Evolutionary conservation across 2,329 filamentous ascomycete species (phyloP), one percentile per base, ranked within the genome.

Genomic region (Claviceps sp.): DNA sequence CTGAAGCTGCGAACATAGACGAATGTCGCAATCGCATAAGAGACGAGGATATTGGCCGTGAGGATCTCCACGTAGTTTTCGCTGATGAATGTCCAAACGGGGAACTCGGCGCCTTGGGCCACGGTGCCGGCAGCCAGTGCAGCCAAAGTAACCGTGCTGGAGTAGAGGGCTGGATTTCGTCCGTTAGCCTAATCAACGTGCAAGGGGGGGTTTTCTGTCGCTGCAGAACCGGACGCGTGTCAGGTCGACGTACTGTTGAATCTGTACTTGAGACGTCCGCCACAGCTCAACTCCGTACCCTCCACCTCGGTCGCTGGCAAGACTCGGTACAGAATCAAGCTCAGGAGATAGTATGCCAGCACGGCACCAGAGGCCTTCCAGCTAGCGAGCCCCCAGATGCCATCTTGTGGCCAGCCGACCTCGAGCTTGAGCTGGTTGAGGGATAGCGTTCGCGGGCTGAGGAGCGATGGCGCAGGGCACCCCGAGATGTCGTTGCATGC

Each of bases 401-500:
- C 90, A 58, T 84, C 69, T 38, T 75, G 69, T 0, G 85, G 85
- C 88, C 90, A 95, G 59, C 86, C 88, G 44, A 88, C 80, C 62
- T 96, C 88, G 52, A 73, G 65, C 72, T 91, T 93, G 59, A 96
- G 71, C 60, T 79, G 78, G 20, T 84, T 78, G 47, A 89, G 71
- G 43, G 82, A 82, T 54, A 95, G 70, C 8, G 79, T 85, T 52
- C 77, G 82, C 37, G 86, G 89, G 58, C 77, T 75, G 40, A 95
- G 76, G 8, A 91, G 75, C 4, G 86, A 88, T 3, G 90, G 88
- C 2, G 87, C 84, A 47, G 91, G 93, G 64, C 93, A 97, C 54
- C 93, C 91, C 8, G 88, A 85, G 57, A 94, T 74, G 66, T 97
- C 90, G 71, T 96, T 97, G 77, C 91, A 96, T 61, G 85, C 74